Evolutionary conservation across 2,329 filamentous ascomycete species (phyloP).

Genomic region (Clonostachys chloroleuca): DNA sequence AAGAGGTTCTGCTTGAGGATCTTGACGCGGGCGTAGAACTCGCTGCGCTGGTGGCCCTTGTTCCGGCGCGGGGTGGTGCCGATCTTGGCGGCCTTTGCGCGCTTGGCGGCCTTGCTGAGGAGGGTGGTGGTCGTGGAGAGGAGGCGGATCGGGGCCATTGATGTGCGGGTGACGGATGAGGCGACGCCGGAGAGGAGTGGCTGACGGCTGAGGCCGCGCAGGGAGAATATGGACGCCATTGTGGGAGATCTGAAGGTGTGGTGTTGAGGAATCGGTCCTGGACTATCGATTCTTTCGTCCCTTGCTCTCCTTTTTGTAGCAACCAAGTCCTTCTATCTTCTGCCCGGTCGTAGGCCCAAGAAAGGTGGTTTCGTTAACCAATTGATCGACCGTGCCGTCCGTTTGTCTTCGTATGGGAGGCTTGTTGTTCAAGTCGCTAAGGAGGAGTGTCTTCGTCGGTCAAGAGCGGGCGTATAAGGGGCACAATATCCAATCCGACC

Average conservation of each 20-base stretch:
- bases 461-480: no score
- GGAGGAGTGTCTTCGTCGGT: no score
- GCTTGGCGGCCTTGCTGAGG: conserved; percentile 6
- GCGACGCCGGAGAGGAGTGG: neutral
- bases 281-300: no score
- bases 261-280: neutral
- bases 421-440: no score
- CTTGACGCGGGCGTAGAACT: conserved; percentile 34
- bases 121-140: neutral
- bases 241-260: neutral
- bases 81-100: conserved; percentile 14
- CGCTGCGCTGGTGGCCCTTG: conserved; percentile 13
- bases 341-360: no score
- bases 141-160: neutral
- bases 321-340: no score
- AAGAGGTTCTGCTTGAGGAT: conserved; percentile 43
- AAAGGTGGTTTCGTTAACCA: no score
- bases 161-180: neutral
- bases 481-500: no score
- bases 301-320: no score
- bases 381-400: no score
- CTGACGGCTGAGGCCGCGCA: neutral
- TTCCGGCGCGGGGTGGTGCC: conserved; percentile 11
- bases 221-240: neutral
- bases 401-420: no score